Base-by-base conservation (phyloP, 352 stramenopile genomes). In the Thalassiosira hispida region DNA sequence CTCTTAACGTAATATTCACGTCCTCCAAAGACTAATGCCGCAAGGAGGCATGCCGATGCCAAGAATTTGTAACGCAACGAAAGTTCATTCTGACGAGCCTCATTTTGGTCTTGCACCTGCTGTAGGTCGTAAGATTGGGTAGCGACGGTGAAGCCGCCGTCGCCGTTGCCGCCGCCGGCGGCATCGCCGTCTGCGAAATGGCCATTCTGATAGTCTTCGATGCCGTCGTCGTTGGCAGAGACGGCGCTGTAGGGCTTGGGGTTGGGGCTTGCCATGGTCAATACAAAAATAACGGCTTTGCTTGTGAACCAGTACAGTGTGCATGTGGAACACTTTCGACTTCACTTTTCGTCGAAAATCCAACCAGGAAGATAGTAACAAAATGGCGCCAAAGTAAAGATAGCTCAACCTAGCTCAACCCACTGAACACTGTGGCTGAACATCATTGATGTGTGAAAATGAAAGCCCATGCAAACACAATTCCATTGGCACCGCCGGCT, bases 231-330 rank as follows among this genome's bases (percentile, higher is more conserved):
- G 27, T 25, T 22, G 57, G 52, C 51, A 22, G 46, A 14, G 27
- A 69, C 40, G 7, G 57, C 31, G 68, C 56, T 16, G 29, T 69
- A 77, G 35, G 56, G 53, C 27, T 59, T 60, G 8, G 66, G 49
- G 22, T 29, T 51, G 27, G 53, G 27, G 14, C 38, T 51, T 46
- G 55, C 55, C 55, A 64, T 64, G 14, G 53, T 49, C n/a, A n/a
- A n/a, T n/a, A n/a, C n/a, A n/a, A n/a, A n/a, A n/a, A n/a, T n/a
- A n/a, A n/a, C n/a, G n/a, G n/a, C n/a, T n/a, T n/a, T n/a, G n/a
- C n/a, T n/a, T n/a, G n/a, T n/a, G n/a, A n/a, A n/a, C n/a, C n/a
- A n/a, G n/a, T n/a, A n/a, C n/a, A n/a, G n/a, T n/a, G n/a, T n/a
- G n/a, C n/a, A n/a, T n/a, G n/a, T n/a, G n/a, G n/a, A n/a, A n/a